phyloP scores from a whole-genome alignment of 2,329 filamentous ascomycete genomes.

The Graphilbum fragrans region DNA sequence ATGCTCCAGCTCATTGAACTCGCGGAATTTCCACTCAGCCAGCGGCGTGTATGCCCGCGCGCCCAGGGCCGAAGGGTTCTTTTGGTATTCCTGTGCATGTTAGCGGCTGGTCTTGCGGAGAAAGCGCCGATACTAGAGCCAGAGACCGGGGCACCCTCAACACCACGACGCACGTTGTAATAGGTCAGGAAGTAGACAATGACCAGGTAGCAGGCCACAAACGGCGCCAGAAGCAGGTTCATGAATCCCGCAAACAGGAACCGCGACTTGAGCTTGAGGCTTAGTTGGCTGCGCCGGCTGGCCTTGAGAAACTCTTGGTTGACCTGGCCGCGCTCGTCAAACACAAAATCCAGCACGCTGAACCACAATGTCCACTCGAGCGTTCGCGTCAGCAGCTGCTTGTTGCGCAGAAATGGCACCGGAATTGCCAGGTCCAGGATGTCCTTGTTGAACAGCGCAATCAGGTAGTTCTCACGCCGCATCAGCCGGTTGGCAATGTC shows the following conservation, averaged over 20 bases:
- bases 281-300: constrained; percentile 65
- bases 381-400: constrained; percentile 78
- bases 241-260: constrained; percentile 76
- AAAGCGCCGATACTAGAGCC: constrained; percentile 8
- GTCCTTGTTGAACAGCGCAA: constrained; percentile 95
- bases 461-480: constrained; percentile 93
- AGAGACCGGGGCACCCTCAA: background rate
- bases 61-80: constrained; percentile 78
- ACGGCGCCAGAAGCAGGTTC: constrained; percentile 76
- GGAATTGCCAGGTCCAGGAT: constrained; percentile 78
- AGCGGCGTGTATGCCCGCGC: constrained; percentile 84
- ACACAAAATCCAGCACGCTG: constrained; percentile 86
- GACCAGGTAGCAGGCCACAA: constrained; percentile 75
- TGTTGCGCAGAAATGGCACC: constrained; percentile 66
- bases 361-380: constrained; percentile 87
- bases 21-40: constrained; percentile 95
- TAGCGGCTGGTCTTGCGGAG: background rate
- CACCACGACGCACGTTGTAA: constrained; percentile 55
- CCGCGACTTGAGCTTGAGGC: constrained; percentile 62
- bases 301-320: constrained; percentile 77
- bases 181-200: constrained; percentile 91
- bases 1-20: constrained; percentile 94
- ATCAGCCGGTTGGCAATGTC: constrained; percentile 96
- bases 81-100: constrained; percentile 81
- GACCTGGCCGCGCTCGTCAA: constrained; percentile 80